A percentile compares a stretch with the other conserved stretches of the same genome.
phyloP scores from a whole-genome alignment of 805 yeast genomes.

The Candida dajiaensis region DNA sequence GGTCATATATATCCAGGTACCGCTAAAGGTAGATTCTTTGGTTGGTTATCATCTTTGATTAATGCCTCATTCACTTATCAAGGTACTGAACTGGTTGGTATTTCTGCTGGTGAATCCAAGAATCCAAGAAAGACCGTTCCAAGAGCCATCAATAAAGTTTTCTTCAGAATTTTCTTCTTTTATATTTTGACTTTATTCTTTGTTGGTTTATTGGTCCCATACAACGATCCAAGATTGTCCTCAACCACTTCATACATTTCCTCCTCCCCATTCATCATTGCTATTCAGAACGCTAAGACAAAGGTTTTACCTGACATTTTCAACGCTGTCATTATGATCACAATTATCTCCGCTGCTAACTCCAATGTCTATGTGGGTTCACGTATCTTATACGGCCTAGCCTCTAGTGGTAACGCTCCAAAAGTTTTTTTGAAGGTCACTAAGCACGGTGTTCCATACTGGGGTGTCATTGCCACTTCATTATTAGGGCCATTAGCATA shows the following conservation, averaged over 20 bases:
- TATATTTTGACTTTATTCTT: conserved; percentile 62
- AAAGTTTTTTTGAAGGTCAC: conserved; percentile 43
- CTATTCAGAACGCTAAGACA: conserved; percentile 64
- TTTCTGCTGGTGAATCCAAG: conserved; percentile 67
- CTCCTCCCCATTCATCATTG: conserved; percentile 68
- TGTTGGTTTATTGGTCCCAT: conserved; percentile 65
- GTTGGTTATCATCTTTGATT: conserved; percentile 65
- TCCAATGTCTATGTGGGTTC: conserved; percentile 73
- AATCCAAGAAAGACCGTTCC: conserved; percentile 50
- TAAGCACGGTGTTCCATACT: conserved; percentile 55
- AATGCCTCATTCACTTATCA: conserved; percentile 75
- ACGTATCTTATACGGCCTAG: conserved; percentile 58
- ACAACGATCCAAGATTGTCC: conserved; percentile 48
- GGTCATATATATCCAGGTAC: conserved; percentile 45
- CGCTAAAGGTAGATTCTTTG: conserved; percentile 56
- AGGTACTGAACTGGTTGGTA: conserved; percentile 73
- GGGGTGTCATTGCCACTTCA: conserved; percentile 52
- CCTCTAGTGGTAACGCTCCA: conserved; percentile 57
- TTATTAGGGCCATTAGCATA: conserved; percentile 59
- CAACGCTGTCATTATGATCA: conserved; percentile 61
- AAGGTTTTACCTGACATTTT: conserved; percentile 60
- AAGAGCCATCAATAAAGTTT: conserved; percentile 63
- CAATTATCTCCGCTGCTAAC: conserved; percentile 73
- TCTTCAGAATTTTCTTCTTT: conserved; percentile 59
- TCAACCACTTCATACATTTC: conserved; percentile 36